These are phyloP conservation scores for Cyclotella baltica DNA, from an alignment of 108 stramenopile species.

Conservation along the genomic window DNA sequence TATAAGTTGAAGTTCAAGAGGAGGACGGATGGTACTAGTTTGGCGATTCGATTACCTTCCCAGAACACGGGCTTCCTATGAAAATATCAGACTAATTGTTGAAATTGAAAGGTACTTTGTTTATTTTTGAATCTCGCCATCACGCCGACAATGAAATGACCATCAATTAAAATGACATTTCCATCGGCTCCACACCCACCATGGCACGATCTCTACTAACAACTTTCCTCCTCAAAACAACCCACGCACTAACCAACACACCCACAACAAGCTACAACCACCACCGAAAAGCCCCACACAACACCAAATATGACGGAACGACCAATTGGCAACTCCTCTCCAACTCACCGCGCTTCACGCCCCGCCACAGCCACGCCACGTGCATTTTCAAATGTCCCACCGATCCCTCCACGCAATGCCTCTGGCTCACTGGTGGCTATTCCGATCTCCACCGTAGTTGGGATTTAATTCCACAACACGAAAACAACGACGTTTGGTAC, in stretches of 20 bases:
- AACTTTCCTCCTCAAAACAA: neutral
- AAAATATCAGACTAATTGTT: too few species aligned
- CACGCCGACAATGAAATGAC: too few species aligned
- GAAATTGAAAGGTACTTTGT: too few species aligned
- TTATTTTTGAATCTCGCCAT: too few species aligned
- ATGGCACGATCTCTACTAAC: too few species aligned
- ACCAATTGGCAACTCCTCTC: slow-evolving; percentile 48
- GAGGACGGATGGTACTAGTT: too few species aligned
- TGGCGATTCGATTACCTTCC: neutral
- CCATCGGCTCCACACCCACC: too few species aligned
- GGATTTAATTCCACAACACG: slow-evolving; percentile 45
- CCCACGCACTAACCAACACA: neutral
- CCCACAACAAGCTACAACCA: slow-evolving; percentile 2
- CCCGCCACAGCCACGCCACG: slow-evolving; percentile 60
- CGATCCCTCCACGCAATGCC: slow-evolving; percentile 17
- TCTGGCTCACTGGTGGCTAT: slow-evolving; percentile 57
- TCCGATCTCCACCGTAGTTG: slow-evolving; percentile 45
- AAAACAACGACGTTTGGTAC: slow-evolving; percentile 54
- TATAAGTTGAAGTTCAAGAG: neutral
- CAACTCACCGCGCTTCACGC: slow-evolving; percentile 29
- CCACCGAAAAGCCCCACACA: slow-evolving; percentile 27
- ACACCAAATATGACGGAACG: slow-evolving; percentile 27
- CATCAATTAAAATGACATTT: too few species aligned
- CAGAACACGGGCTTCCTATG: too few species aligned
- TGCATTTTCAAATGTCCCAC: slow-evolving; percentile 50